Evolutionary conservation across 108 stramenopile species (phyloP).

Genomic region (Nitzschia sp.): DNA sequence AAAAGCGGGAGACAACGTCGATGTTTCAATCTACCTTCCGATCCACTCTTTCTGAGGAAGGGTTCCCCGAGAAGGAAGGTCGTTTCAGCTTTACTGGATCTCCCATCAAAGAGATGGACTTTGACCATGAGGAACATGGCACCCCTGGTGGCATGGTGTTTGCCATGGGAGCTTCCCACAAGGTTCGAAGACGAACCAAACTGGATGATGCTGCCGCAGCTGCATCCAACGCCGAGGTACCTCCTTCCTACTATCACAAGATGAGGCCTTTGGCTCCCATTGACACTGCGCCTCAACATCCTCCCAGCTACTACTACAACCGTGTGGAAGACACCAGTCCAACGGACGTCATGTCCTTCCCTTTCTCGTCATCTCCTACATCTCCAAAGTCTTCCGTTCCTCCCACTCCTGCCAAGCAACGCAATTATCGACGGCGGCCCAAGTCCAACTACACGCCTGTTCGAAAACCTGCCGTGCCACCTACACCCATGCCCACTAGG

Average conservation of each 20-base stretch:
- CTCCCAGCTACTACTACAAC: neutral
- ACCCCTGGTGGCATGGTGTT: neutral
- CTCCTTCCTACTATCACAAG: neutral
- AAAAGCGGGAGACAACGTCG: constrained; percentile 14
- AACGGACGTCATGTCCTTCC: constrained; percentile 58
- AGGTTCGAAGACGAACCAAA: constrained; percentile 42
- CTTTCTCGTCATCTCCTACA: constrained; percentile 14
- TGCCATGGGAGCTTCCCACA: constrained; percentile 14
- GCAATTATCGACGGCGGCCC: constrained; percentile 19
- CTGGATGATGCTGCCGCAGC: constrained; percentile 43
- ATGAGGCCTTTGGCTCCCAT: neutral
- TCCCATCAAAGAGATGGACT: constrained; percentile 38
- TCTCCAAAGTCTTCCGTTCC: constrained; percentile 14
- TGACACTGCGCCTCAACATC: neutral
- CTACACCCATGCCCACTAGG: constrained; percentile 36
- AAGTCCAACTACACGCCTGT: constrained; percentile 29
- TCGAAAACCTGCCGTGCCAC: constrained; percentile 22
- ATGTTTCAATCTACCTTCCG: constrained; percentile 2
- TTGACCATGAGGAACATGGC: neutral
- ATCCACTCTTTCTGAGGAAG: constrained; percentile 19
- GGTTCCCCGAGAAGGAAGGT: constrained; percentile 34
- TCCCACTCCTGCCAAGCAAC: constrained; percentile 37
- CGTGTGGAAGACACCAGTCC: constrained; percentile 42
- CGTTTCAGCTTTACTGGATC: constrained; percentile 46
- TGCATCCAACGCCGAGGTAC: constrained; percentile 11